Evolutionary conservation across 2,329 filamentous ascomycete genomes (phyloP).

Genomic region (Seiridium unicorne): DNA sequence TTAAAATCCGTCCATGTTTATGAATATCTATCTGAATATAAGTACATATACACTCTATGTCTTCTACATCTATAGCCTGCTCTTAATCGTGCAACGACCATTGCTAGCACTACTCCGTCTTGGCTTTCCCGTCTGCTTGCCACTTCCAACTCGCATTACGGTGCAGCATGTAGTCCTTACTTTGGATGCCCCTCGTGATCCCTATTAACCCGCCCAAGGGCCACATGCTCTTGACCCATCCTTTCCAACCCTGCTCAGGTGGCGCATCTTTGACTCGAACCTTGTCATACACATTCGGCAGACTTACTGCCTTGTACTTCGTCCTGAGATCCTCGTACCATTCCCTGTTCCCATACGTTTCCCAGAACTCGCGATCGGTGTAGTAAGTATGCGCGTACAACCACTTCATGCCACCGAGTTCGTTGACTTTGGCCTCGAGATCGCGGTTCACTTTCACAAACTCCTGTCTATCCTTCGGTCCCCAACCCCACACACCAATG

Average conservation of each 20-base stretch:
- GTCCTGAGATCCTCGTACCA: slow-evolving; percentile 62
- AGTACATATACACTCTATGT: background rate
- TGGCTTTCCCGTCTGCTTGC: slow-evolving; percentile 26
- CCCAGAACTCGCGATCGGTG: slow-evolving; percentile 68
- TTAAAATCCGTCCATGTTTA: background rate
- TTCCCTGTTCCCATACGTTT: slow-evolving; percentile 53
- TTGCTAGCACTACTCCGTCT: slow-evolving; percentile 12
- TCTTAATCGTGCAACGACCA: slow-evolving; percentile 14
- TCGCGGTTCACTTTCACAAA: slow-evolving; percentile 70
- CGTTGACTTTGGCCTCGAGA: slow-evolving; percentile 67
- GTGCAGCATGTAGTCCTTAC: slow-evolving; percentile 54
- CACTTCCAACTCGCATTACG: slow-evolving; percentile 53
- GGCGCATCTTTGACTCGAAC: slow-evolving; percentile 54
- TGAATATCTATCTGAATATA: background rate
- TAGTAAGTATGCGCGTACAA: slow-evolving; percentile 87
- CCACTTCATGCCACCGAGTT: slow-evolving; percentile 80
- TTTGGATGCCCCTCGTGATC: slow-evolving; percentile 57
- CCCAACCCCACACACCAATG: slow-evolving; percentile 78
- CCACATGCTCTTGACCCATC: slow-evolving; percentile 46
- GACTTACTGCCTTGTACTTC: slow-evolving; percentile 60
- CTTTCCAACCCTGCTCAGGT: slow-evolving; percentile 37
- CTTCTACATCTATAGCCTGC: background rate
- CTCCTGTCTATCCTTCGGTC: slow-evolving; percentile 51
- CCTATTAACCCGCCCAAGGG: slow-evolving; percentile 60
- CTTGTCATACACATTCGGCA: slow-evolving; percentile 72